Evolutionary conservation across 768 basidiomycete genomes (phyloP).

Genomic region (Tulasnella sp.): DNA sequence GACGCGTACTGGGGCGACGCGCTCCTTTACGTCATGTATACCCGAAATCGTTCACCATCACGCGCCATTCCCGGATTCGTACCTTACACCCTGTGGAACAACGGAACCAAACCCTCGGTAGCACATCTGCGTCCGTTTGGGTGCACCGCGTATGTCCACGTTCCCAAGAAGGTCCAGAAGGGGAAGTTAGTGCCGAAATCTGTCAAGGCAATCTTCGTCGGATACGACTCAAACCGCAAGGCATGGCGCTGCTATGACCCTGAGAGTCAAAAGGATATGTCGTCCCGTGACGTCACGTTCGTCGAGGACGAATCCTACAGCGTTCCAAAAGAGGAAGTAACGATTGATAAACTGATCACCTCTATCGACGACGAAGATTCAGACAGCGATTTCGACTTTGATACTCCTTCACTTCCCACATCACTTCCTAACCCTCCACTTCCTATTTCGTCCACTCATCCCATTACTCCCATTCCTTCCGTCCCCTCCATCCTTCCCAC

Average conservation of each 20-base stretch:
- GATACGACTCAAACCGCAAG: not conserved
- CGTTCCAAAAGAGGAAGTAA: too few species aligned
- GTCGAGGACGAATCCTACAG: too few species aligned
- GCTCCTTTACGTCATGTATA: not conserved
- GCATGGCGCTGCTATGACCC: constrained; percentile 1
- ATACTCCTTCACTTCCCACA: too few species aligned
- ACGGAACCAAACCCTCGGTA: not conserved
- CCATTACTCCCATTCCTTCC: too few species aligned
- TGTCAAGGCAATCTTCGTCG: not conserved
- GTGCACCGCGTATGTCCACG: not conserved
- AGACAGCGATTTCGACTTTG: too few species aligned
- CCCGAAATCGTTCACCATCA: not conserved
- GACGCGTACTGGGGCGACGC: not conserved
- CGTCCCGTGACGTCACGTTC: too few species aligned
- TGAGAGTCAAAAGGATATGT: too few species aligned
- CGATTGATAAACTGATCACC: too few species aligned
- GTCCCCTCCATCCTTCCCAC: too few species aligned
- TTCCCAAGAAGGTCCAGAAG: not conserved
- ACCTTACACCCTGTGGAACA: not conserved
- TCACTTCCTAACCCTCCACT: too few species aligned
- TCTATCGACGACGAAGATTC: too few species aligned
- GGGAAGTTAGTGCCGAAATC: not conserved
- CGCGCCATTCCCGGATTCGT: not conserved
- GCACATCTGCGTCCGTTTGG: not conserved
- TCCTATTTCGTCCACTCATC: too few species aligned